Base-by-base conservation (phyloP, 306 rosid genomes). In the Sophora flavescens region DNA sequence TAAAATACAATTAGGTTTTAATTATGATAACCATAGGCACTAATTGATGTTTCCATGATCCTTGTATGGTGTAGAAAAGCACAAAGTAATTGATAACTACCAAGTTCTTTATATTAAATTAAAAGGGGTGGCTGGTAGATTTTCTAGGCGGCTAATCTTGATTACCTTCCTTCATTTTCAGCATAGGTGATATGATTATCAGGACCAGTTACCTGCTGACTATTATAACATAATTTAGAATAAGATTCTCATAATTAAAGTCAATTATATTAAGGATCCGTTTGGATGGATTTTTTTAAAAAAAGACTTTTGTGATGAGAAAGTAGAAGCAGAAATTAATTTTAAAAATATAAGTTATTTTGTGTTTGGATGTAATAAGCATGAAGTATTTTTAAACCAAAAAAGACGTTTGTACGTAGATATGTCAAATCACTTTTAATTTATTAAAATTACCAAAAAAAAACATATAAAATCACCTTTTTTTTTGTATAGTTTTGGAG, bases 31-130 rank as follows among this genome's bases (percentile, higher is more conserved):
- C 53, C 75, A 79, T 69, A 78, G 80, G 75, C 79, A 83, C 83
- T 81, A 76, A 86, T 81, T 83, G 79, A 83, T 82, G 84, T 75
- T 82, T 64, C 86, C 86, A 64, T 64, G 79, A 65, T 74, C 60
- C 53, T 68, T 63, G 71, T 58, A 59, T 48, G 22, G 65, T 74
- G 41, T 47, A 33, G 63, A 39, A 78, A 81, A 70, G 79, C 26
- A 13, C 56, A 60, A 6, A 13, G 13, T 47, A 68, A 53, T 65
- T 80, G 71, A 68, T 81, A 72, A 50, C 41, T 48, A 62, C 8
- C 2, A 18, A 57, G 18, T 57, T 60, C 3, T 8, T 76, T 70
- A 30, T 53, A 63, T 75, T 71, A 22, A 22, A 22, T 22, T 6
- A 38, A 70, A 56, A 70, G 70, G 74, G 78, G 70, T 61, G 77